Conservation (phyloP, 495 filamentous ascomycete species). For the Xylaria castorea region DNA sequence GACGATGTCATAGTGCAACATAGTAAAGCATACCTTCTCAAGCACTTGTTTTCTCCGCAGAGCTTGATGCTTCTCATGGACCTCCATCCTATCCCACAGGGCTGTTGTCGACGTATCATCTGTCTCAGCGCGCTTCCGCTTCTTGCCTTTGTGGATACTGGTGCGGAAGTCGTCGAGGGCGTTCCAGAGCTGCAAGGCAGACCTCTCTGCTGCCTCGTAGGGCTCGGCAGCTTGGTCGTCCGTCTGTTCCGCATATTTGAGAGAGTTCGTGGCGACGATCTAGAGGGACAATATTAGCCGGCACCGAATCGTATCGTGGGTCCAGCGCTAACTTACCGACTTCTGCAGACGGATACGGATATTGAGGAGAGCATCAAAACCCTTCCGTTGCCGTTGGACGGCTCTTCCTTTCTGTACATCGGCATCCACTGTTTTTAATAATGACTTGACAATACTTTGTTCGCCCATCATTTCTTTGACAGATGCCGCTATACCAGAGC, state of each 20-base stretch:
- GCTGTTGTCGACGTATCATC: conserved; percentile 60
- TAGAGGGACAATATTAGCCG: background rate
- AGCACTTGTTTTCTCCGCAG: conserved; percentile 61
- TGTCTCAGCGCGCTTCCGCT: conserved; percentile 63
- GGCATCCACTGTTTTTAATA: conserved; percentile 34
- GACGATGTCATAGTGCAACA: background rate
- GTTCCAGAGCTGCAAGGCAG: conserved; percentile 88
- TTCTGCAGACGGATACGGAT: conserved; percentile 91
- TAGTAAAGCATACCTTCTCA: conserved; percentile 40
- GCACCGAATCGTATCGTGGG: background rate
- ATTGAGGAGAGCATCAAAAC: conserved; percentile 87
- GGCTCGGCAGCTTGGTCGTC: conserved; percentile 44
- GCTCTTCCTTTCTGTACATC: conserved; percentile 87
- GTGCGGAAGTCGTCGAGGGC: conserved; percentile 76
- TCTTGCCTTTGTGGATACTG: conserved; percentile 55
- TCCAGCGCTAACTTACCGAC: conserved; percentile 45
- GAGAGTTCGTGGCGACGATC: conserved; percentile 78
- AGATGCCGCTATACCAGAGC: conserved; percentile 30
- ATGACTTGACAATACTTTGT: conserved; percentile 58
- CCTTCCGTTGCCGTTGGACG: conserved; percentile 79
- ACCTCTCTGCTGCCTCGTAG: conserved; percentile 82
- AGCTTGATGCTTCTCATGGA: conserved; percentile 63
- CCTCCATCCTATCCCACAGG: conserved; percentile 76
- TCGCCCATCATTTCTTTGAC: conserved; percentile 41
- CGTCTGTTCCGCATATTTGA: conserved; percentile 56